phyloP scores from a whole-genome alignment of 1,139 yeast species.

The Suhomyces ambrosiae region DNA sequence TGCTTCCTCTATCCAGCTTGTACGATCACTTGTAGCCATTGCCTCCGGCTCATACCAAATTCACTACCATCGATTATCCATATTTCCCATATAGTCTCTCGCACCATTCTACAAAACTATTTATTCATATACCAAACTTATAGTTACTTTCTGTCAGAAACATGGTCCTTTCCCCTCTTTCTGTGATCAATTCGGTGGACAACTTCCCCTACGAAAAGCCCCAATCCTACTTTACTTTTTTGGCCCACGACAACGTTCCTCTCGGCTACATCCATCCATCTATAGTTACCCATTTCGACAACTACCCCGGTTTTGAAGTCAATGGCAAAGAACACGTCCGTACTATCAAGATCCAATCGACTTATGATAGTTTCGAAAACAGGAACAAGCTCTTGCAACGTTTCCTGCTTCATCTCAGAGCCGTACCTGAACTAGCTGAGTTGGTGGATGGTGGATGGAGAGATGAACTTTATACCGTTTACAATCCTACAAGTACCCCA shows the following conservation, averaged over 20 bases:
- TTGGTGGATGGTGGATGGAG: constrained; percentile 76
- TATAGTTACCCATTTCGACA: constrained; percentile 44
- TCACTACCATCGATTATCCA: too few species aligned
- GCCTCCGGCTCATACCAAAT: too few species aligned
- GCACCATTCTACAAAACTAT: too few species aligned
- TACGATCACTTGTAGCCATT: too few species aligned
- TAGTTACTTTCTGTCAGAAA: not conserved
- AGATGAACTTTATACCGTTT: constrained; percentile 75
- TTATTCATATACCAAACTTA: too few species aligned
- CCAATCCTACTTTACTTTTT: constrained; percentile 41
- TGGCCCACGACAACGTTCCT: constrained; percentile 45
- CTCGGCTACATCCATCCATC: constrained; percentile 57
- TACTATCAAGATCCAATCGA: constrained; percentile 38
- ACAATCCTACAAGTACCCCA: constrained; percentile 53
- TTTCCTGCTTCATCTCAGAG: constrained; percentile 49
- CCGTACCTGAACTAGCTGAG: constrained; percentile 38
- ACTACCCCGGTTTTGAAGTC: constrained; percentile 35
- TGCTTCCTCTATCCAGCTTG: too few species aligned
- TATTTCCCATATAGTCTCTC: too few species aligned
- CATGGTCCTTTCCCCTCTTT: constrained; percentile 2
- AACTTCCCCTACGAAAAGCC: constrained; percentile 42
- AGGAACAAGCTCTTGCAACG: constrained; percentile 48
- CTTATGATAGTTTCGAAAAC: constrained; percentile 46
- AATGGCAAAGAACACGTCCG: constrained; percentile 10
- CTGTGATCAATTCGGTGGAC: constrained; percentile 47